Evolutionary conservation across 257 asterid genomes (phyloP).

Genomic region (Oldenlandia corymbosa): DNA sequence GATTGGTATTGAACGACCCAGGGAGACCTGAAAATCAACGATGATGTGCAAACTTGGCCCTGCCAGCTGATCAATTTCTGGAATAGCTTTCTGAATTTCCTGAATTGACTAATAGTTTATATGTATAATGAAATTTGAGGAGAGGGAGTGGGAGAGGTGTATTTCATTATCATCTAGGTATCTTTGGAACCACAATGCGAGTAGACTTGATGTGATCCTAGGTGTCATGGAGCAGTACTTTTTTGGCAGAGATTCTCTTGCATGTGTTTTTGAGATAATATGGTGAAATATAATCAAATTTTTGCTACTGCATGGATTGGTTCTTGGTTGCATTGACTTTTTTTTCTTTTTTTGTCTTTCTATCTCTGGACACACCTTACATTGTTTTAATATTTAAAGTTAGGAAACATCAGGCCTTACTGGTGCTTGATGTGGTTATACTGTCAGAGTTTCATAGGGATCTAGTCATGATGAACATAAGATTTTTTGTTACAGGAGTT

Average conservation of each 20-base stretch:
- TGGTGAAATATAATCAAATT: background rate
- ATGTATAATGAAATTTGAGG: background rate
- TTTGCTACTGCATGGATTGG: background rate
- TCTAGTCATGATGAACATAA: slow-evolving; percentile 33
- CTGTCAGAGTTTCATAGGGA: slow-evolving; percentile 5
- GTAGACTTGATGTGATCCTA: background rate
- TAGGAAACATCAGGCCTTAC: background rate
- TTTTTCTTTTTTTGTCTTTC: no score
- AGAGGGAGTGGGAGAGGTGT: no score
- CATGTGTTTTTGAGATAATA: background rate
- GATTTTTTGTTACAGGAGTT: slow-evolving; percentile 71
- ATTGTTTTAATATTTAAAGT: slow-evolving; percentile 13
- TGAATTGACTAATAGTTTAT: background rate
- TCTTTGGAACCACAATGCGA: background rate
- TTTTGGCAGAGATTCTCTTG: background rate
- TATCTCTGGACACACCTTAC: no score
- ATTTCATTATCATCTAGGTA: no score
- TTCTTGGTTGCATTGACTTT: no score
- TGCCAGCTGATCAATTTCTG: background rate
- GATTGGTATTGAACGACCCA: no score
- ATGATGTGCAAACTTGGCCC: background rate
- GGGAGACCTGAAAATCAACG: no score
- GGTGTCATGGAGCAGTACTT: background rate
- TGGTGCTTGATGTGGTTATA: slow-evolving; percentile 4
- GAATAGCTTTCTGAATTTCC: background rate